Evolutionary conservation across 768 basidiomycete genomes (phyloP), one percentile per base, ranked within the genome.

Genomic region (Terana coerulea): DNA sequence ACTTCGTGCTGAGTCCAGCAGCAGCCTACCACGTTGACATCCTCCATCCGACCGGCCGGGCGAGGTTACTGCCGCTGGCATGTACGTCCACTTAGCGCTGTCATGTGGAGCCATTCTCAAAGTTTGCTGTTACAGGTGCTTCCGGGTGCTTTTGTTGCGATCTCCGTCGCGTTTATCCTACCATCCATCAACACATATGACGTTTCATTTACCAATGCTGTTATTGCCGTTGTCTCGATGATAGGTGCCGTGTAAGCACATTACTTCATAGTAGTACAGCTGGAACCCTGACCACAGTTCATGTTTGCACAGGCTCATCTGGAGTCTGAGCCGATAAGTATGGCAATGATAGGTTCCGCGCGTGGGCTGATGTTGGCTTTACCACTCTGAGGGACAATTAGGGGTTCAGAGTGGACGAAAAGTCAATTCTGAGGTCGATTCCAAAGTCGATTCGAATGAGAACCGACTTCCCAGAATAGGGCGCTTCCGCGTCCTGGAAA

Each of bases 21-120:
- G 71, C 78, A 9, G 72, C 84, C 3, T 86, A 86, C 55, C 64
- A 68, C 25, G 75, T 86, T 3, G 86, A 88, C 53, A 64, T 86
- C 12, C 55, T 87, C 65, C 83, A 80, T 30, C n/a, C n/a, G 61
- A 70, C 24, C 72, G 75, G 19, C 85, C 84, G 55, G 82, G 85
- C 2, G 84, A 88, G 59, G 71, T 74, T n/a, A 72, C 76, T 64
- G 84, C 82, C 3, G 83, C 78, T 0, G 70, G 68, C 48, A 67
- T 66, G 86, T 85, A 47, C 26, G 78, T 71, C n/a, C 24, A 33
- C 33, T 7, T 33, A 26, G 10, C n/a, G 34, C 15, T 12, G 1
- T 37, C n/a, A n/a, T n/a, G n/a, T n/a, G n/a, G n/a, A n/a, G n/a
- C n/a, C n/a, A n/a, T n/a, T n/a, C n/a, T n/a, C n/a, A n/a, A n/a